Base-by-base conservation (phyloP, 441 rosid genomes). In the Populus hybrid region DNA sequence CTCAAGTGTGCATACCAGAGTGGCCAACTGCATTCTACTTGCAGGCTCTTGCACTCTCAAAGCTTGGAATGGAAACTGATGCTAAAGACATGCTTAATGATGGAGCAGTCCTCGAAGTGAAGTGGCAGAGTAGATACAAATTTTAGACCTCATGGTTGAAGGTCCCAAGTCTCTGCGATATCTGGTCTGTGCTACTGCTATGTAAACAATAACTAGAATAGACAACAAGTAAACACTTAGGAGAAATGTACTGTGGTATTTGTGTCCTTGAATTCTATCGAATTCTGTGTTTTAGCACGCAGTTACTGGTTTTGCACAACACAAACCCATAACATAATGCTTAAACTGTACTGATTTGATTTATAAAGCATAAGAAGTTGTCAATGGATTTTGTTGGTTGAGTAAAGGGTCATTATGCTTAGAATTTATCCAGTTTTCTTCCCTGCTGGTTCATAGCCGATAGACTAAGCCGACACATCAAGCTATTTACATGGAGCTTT, bases 71-170 rank as follows among this genome's bases (percentile, higher is more conserved):
- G 98, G 97, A 95, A 82, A 90, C 91, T 0, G 99, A 95, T 77
- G 99, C 98, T n/a, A 94, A 93, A 70, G 98, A 93, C 86, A 95
- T 95, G 99, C 97, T 93, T 32, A 91, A 88, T 21, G 99, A 95
- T 18, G 99, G 99, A 16, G 98, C 99, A 68, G 82, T 93, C 64
- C 89, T 92, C 4, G 99, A 93, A 80, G 90, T 91, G 6, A 93
- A 95, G 87, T 88, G 85, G 88, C 95, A 88, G 79, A 90, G 88
- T 80, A 88, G 89, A 67, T 88, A 53, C n/a, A 53, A 53, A 53
- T 53, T 16, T 2, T 53, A 53, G 21, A 53, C n/a, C 61, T 42
- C 50, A 3, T 42, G 50, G 50, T 10, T 42, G 3, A 50, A 16
- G 19, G 59, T 16, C 7, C 59, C n/a, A 16, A 50, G 8, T 50